A percentile compares a stretch with the other conserved stretches of the same genome.
phyloP scores from a whole-genome alignment of 306 rosid species.

The Dryas alaskensis region DNA sequence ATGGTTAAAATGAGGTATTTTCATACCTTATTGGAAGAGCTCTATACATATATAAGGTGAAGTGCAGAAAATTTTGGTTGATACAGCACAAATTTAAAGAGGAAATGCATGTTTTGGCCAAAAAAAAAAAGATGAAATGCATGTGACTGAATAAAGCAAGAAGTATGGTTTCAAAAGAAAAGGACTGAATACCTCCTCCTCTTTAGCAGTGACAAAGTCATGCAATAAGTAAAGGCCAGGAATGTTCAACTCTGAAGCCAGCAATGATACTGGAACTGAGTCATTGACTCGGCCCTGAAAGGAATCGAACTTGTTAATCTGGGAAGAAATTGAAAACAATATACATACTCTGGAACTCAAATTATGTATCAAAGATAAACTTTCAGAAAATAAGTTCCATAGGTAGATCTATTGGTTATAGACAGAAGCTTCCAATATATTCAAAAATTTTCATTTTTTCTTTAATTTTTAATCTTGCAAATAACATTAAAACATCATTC shows the following conservation, averaged over 20 bases:
- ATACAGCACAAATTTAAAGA: background rate
- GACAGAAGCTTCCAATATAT: background rate
- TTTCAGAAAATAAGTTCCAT: too few species aligned
- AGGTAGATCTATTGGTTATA: too few species aligned
- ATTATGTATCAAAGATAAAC: background rate
- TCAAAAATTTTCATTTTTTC: background rate
- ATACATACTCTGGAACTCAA: background rate
- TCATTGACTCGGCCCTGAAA: slow-evolving; percentile 47
- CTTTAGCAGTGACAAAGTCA: slow-evolving; percentile 59
- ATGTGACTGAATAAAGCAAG: slow-evolving; percentile 16
- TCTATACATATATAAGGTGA: background rate
- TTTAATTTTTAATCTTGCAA: background rate
- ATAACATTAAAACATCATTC: background rate
- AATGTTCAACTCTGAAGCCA: slow-evolving; percentile 66
- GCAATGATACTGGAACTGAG: slow-evolving; percentile 54
- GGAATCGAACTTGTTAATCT: slow-evolving; percentile 21
- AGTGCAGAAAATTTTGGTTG: background rate
- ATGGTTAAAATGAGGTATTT: too few species aligned
- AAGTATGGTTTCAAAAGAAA: background rate
- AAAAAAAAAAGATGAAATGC: background rate
- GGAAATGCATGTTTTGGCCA: too few species aligned
- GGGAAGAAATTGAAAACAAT: background rate
- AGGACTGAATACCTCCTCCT: slow-evolving; percentile 63
- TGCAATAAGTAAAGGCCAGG: slow-evolving; percentile 75
- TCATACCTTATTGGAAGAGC: too few species aligned